Evolutionary conservation across 441 rosid species (phyloP), one percentile per base, ranked within the genome.

Genomic region (Corymbia calophylla): DNA sequence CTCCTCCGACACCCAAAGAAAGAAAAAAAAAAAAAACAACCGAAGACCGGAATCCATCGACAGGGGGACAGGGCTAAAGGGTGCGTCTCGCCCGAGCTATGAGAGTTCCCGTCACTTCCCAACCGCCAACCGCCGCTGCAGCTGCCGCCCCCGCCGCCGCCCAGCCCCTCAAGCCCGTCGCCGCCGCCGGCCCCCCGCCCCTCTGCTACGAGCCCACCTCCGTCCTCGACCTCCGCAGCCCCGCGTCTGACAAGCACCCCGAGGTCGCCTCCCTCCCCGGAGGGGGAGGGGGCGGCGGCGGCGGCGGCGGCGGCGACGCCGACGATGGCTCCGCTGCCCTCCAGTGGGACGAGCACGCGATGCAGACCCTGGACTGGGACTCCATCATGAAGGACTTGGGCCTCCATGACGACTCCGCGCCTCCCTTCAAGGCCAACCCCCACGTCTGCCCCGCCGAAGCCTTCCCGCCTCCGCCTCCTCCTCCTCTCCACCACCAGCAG

Each of bases 341-440:
- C 80, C 98, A 87, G 88, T 97, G 95, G 96, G 99, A 95, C 77
- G 97, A 97, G 53, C 95, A 95, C 80, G 94, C 93, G 23, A 91
- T 95, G 62, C 98, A 95, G 68, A 88, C 32, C 86, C 93, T 97
- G 94, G 98, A 97, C 86, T 98, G 98, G 99, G 99, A 98, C 77
- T 94, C 98, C 19, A 93, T 96, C 89, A 96, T 98, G 98, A 93
- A 92, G 77, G 99, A 98, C 55, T 88, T 97, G 53, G 99, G 95
- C 39, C 92, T 97, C 21, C 97, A 96, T 47, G 97, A 96, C 29
- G 96, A 96, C 48, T 56, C 81, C 4, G 55, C 60, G 77, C 86
- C 88, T 62, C 58, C 88, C 32, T 54, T 44, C 29, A 81, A 6
- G 53, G 18, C 47, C 70, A 70, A 48, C 48, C 85, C 90, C 48